phyloP scores from a whole-genome alignment of 495 filamentous ascomycete genomes.

The Usnea hakonensis region DNA sequence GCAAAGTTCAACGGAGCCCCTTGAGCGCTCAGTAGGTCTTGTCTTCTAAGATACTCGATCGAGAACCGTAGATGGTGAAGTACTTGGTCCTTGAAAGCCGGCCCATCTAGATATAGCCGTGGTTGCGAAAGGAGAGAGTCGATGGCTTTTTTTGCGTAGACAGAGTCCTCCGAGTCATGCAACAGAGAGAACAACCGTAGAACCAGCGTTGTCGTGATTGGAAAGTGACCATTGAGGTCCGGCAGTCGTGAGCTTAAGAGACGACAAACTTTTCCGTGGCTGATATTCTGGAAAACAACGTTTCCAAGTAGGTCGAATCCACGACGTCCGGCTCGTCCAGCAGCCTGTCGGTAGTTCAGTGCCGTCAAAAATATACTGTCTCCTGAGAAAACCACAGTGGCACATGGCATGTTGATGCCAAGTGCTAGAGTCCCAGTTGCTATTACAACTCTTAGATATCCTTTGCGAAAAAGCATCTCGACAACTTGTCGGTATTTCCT shows the following conservation, averaged over 20 bases:
- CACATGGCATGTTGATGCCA: slow-evolving; percentile 82
- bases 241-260: slow-evolving; percentile 65
- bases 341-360: slow-evolving; percentile 66
- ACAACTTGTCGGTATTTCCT: slow-evolving; percentile 63
- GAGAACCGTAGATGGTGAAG: slow-evolving; percentile 72
- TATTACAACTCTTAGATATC: slow-evolving; percentile 63
- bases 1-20: slow-evolving; percentile 66
- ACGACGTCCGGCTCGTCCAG: slow-evolving; percentile 69
- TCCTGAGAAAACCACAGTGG: slow-evolving; percentile 69
- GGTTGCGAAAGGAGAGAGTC: slow-evolving; percentile 61
- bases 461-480: slow-evolving; percentile 67
- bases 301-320: slow-evolving; percentile 77
- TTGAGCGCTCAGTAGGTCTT: slow-evolving; percentile 49
- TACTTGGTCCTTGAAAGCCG: slow-evolving; percentile 53
- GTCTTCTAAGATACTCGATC: slow-evolving; percentile 67
- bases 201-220: slow-evolving; percentile 64
- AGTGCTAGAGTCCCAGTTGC: slow-evolving; percentile 69
- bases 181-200: slow-evolving; percentile 60
- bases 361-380: slow-evolving; percentile 65
- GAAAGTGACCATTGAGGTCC: slow-evolving; percentile 69
- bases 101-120: slow-evolving; percentile 58
- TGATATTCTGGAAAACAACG: slow-evolving; percentile 58
- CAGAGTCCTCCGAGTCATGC: slow-evolving; percentile 52
- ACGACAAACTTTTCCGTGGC: slow-evolving; percentile 44
- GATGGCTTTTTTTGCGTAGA: slow-evolving; percentile 53